Percentiles rank a stretch among this genome's conserved stretches.
Evolutionary conservation across 2,329 filamentous ascomycete species (phyloP).

Genomic region (Trichoderma endophyticum): DNA sequence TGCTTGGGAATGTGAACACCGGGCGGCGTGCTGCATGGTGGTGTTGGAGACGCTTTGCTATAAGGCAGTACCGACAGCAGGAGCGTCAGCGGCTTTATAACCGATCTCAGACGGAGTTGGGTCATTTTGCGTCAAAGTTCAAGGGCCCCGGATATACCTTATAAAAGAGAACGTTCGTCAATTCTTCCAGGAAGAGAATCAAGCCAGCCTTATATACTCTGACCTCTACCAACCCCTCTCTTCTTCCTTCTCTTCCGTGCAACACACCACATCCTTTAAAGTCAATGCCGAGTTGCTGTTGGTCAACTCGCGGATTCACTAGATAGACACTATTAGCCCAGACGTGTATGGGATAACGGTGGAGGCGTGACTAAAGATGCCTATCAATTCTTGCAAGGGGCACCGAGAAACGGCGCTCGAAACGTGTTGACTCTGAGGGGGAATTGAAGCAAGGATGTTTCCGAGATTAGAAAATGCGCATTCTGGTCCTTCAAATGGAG

Average conservation of each 20-base stretch:
- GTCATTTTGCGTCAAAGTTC: background rate
- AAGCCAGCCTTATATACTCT: background rate
- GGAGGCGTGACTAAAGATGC: background rate
- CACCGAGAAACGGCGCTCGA: slow-evolving; percentile 4
- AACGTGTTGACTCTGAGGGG: background rate
- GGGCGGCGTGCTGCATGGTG: background rate
- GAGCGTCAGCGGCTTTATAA: background rate
- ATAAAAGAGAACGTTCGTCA: background rate
- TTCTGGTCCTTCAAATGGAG: background rate
- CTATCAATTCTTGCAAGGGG: background rate
- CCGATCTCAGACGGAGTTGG: background rate
- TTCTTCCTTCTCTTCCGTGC: background rate
- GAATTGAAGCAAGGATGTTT: background rate
- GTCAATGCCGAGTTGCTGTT: background rate
- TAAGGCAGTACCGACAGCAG: background rate
- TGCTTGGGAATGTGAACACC: slow-evolving; percentile 26
- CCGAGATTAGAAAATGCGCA: background rate
- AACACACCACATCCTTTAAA: background rate
- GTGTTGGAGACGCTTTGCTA: background rate
- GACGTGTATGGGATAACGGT: background rate
- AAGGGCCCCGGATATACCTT: background rate
- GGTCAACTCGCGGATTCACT: background rate
- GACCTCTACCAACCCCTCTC: background rate
- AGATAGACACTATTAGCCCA: background rate
- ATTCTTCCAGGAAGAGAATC: background rate